Conservation (phyloP, 108 stramenopile species). For the Schizochytrium sp. region DNA sequence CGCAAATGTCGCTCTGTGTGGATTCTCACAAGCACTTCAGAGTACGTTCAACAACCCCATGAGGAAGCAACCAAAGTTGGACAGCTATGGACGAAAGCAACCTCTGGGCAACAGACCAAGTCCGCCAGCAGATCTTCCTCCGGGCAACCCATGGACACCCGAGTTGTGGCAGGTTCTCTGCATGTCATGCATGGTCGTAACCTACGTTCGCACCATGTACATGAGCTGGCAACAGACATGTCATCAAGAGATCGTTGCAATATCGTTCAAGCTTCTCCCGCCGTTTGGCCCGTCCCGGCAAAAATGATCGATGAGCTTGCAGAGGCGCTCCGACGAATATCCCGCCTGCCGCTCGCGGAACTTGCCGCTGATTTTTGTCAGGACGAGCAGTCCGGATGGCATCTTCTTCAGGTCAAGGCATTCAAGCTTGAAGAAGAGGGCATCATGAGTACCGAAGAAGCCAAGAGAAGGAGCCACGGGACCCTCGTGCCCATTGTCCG, state of each 20-base stretch:
- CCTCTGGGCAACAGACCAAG: not conserved
- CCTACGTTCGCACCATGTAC: not conserved
- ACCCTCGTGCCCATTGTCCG: not conserved
- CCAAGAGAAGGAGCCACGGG: not conserved
- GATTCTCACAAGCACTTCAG: conserved; percentile 10
- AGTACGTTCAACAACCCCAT: not conserved
- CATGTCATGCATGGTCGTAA: not conserved
- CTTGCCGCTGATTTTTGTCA: not conserved
- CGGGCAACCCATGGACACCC: not conserved
- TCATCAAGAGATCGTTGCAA: not conserved
- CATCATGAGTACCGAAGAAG: not conserved
- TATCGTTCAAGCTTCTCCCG: not conserved
- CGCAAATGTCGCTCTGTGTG: not conserved
- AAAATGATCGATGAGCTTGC: not conserved
- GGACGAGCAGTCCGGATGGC: not conserved
- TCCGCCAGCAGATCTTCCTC: not conserved
- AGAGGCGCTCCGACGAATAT: not conserved
- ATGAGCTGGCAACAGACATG: not conserved
- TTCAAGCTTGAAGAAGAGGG: not conserved
- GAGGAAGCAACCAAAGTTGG: not conserved
- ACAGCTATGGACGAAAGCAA: not conserved
- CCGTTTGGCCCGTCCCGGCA: not conserved
- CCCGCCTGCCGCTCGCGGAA: not conserved
- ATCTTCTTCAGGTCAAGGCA: not conserved
- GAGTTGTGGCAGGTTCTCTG: not conserved